Percentiles rank a stretch among this genome's conserved stretches.
These are phyloP conservation scores for Cardamine chenopodiifolia DNA, from an alignment of 345 rosid genomes.

Conservation along the genomic window DNA sequence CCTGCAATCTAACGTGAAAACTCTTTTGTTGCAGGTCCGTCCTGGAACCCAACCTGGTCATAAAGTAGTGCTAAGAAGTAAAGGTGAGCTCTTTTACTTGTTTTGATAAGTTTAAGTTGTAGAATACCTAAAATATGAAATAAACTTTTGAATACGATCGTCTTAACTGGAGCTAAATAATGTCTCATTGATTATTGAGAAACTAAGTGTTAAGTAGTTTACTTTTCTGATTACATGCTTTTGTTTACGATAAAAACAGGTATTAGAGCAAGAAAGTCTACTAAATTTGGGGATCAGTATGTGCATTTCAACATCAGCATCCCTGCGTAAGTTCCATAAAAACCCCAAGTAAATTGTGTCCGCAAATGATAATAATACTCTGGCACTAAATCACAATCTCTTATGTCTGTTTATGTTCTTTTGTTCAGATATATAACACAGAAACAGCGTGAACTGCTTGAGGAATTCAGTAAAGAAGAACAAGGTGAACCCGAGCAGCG, in stretches of 20 bases:
- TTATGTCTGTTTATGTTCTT: neutral
- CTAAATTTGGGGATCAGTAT: conserved; percentile 78
- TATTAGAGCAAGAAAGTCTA: conserved; percentile 71
- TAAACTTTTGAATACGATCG: neutral
- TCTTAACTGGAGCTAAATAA: neutral
- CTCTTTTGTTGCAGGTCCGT: conserved; percentile 62
- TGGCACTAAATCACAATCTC: neutral
- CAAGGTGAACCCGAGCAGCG: conserved; percentile 70
- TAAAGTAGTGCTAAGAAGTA: conserved; percentile 91
- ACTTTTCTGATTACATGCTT: neutral
- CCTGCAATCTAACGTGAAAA: conserved; percentile 16
- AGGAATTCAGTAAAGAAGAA: conserved; percentile 90
- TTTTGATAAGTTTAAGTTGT: conserved; percentile 5
- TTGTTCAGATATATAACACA: conserved; percentile 66
- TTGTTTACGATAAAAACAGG: conserved; percentile 47
- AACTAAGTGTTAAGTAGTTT: neutral
- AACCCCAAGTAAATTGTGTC: neutral
- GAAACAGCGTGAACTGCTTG: conserved; percentile 85
- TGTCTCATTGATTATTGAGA: neutral
- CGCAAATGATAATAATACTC: too few species aligned
- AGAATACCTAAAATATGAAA: too few species aligned
- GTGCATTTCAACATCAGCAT: conserved; percentile 94
- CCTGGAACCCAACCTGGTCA: conserved; percentile 99
- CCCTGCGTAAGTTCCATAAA: conserved; percentile 62
- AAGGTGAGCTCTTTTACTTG: conserved; percentile 57